These are phyloP conservation scores for Crataegus laevigata DNA, from an alignment of 306 rosid genomes.

Conservation along the genomic window DNA sequence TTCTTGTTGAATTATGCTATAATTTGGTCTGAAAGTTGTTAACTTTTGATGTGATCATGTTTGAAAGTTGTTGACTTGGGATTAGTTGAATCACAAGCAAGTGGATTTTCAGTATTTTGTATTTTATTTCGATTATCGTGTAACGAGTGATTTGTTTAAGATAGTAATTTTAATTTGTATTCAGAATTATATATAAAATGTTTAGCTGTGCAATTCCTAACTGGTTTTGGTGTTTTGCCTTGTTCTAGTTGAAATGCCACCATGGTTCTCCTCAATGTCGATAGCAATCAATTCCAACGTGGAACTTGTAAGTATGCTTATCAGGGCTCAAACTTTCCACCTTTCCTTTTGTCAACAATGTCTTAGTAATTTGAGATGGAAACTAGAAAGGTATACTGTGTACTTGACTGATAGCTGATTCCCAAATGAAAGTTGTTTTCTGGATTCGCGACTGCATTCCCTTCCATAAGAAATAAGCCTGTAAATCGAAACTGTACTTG, in stretches of 20 bases:
- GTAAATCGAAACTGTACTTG: neutral
- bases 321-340: neutral
- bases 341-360: slow-evolving; percentile 1
- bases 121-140: neutral
- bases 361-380: neutral
- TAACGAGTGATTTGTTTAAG: neutral
- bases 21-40: neutral
- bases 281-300: slow-evolving; percentile 64
- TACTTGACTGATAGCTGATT: slow-evolving; percentile 15
- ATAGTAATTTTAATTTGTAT: neutral
- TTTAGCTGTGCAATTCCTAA: slow-evolving; percentile 12
- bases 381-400: neutral
- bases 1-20: neutral
- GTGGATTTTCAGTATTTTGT: neutral
- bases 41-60: neutral
- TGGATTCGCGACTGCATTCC: neutral
- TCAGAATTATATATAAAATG: neutral
- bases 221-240: slow-evolving; percentile 33
- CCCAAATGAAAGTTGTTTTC: neutral
- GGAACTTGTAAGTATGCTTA: slow-evolving; percentile 64
- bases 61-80: neutral
- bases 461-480: neutral
- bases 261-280: slow-evolving; percentile 81
- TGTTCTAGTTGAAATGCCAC: slow-evolving; percentile 81
- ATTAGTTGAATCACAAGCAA: neutral